Base-by-base conservation (phyloP, 2,329 filamentous ascomycete genomes). In the Colletotrichum tamarilloi region DNA sequence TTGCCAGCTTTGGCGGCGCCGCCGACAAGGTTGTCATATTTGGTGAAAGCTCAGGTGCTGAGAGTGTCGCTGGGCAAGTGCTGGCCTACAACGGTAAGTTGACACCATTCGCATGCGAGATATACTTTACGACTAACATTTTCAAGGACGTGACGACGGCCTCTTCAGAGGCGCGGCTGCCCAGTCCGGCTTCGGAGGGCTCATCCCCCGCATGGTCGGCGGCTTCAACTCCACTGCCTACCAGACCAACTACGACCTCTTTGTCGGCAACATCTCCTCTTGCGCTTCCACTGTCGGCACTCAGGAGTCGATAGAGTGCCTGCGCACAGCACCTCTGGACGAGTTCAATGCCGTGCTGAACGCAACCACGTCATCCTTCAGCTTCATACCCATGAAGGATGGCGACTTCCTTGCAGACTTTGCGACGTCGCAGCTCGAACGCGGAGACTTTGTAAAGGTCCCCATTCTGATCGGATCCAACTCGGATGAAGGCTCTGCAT, bases 161-260 rank as follows among this genome's bases (percentile, higher is more conserved):
- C 83, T 91, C 0, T 90, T 90, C 77, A 82, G 85, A 4, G 85
- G 77, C 6, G 88, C 82, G 1, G 88, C 89, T 22, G 83, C 83
- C 49, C 78, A 91, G 74, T 89, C 86, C 16, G 87, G 87, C 8
- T 84, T 83, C 35, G 81, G 81, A 1, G 79, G 78, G 6, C 76
- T 79, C 28, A 77, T 84, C 11, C 67, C 72, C 3, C 75, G 81
- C 62, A 78, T 76, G 46, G 71, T 75, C 8, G 78, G 79, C 16
- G 77, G 78, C 16, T 75, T 80, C 28, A 82, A 81, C 62, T 75
- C 77, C n/a, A 81, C 78, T 6, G 49, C 67, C 6, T 77, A 77
- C 72, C 80, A 83, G 56, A 56, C 28, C 14, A 74, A 75, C 2
- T 83, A 80, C 53, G 74, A 81, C 53, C 74, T 68, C 5, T 70